phyloP scores from a whole-genome alignment of 129 eudicot species.

The Dittrichia graveolens region DNA sequence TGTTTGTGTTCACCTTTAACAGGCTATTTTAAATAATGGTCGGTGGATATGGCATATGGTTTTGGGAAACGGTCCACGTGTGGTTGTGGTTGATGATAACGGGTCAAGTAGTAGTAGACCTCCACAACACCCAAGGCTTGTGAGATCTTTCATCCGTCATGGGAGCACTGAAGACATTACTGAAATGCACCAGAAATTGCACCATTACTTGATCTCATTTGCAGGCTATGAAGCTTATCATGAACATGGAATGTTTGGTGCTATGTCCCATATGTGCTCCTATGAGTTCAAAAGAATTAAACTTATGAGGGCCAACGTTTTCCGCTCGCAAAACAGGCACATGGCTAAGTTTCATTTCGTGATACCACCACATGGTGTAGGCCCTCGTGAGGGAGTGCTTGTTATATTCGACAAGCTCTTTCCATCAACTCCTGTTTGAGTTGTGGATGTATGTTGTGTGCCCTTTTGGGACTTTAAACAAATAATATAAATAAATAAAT shows the following conservation, averaged over 20 bases:
- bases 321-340: no score
- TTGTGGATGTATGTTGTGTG: not conserved
- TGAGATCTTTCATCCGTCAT: constrained; percentile 27
- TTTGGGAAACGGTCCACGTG: not conserved
- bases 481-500: no score
- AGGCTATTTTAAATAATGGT: constrained; percentile 14
- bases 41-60: constrained; percentile 12
- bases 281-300: not conserved
- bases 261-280: not conserved
- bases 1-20: not conserved
- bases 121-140: not conserved
- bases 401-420: not conserved
- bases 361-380: not conserved
- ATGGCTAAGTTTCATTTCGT: not conserved
- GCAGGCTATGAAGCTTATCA: not conserved
- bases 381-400: not conserved
- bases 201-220: not conserved
- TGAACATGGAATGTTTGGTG: not conserved
- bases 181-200: not conserved
- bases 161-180: not conserved
- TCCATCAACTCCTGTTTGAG: not conserved
- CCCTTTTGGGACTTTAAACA: no score
- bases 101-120: not conserved
- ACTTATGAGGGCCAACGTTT: no score
- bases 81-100: no score